phyloP scores from a whole-genome alignment of 148 eudicot species.

The Diospyros kaki region DNA sequence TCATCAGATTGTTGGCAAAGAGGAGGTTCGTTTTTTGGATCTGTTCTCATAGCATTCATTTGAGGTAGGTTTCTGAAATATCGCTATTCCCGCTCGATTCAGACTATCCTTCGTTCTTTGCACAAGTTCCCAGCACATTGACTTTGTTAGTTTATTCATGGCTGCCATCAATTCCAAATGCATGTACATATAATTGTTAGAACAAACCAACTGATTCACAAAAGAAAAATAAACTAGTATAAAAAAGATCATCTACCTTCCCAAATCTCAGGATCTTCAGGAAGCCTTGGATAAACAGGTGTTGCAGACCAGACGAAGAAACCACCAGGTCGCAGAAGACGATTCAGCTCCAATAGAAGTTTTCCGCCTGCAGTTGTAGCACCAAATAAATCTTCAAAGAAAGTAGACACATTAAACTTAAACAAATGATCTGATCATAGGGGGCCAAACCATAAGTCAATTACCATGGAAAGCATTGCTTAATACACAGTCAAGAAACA shows the following conservation, averaged over 20 bases:
- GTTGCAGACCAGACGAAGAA: conserved; percentile 83
- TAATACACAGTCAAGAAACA: too few relatives aligned
- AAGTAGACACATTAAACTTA: too few relatives aligned
- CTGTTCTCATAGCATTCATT: conserved; percentile 45
- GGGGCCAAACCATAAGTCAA: too few relatives aligned
- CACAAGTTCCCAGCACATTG: conserved; percentile 50
- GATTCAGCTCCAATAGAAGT: conserved; percentile 67
- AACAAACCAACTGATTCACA: too few relatives aligned
- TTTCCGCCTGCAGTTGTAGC: conserved; percentile 51
- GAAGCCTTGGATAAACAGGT: conserved; percentile 57
- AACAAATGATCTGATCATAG: too few relatives aligned
- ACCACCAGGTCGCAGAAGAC: conserved; percentile 75
- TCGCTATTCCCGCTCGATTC: conserved; percentile 36
- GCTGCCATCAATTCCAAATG: conserved; percentile 20
- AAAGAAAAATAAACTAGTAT: neutral
- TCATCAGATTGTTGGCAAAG: conserved; percentile 38
- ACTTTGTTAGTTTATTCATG: conserved; percentile 35
- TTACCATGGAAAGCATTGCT: too few relatives aligned
- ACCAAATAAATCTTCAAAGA: too few relatives aligned
- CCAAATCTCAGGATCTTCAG: conserved; percentile 65
- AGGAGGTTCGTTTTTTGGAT: conserved; percentile 33
- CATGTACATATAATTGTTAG: too few relatives aligned
- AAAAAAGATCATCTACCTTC: conserved; percentile 29
- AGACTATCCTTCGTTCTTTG: conserved; percentile 23
- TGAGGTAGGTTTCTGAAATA: conserved; percentile 34